phyloP scores from a whole-genome alignment of 2,329 filamentous ascomycete species.

The Fusarium mundagurra region DNA sequence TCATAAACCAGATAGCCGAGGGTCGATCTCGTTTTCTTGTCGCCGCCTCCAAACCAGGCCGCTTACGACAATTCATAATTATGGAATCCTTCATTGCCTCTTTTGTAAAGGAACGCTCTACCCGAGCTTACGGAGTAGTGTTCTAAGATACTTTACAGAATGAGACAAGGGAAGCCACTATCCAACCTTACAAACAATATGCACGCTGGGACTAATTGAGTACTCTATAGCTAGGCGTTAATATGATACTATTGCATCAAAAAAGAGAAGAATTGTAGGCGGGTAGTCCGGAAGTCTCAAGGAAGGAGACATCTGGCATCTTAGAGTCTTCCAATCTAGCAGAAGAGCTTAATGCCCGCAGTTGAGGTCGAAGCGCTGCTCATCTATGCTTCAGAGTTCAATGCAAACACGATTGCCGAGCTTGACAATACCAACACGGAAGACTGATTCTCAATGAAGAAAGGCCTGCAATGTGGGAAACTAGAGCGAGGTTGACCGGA shows the following conservation, averaged over 20 bases:
- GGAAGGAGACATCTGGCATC: neutral
- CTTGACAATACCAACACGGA: neutral
- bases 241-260: neutral
- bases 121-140: too few relatives aligned
- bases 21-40: neutral
- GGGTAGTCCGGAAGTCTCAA: fast-evolving
- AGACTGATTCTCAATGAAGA: neutral
- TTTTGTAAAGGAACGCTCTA: too few relatives aligned
- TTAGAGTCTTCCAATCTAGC: neutral
- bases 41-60: too few relatives aligned
- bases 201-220: neutral
- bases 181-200: neutral
- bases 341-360: neutral
- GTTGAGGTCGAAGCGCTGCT: neutral
- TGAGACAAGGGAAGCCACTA: neutral
- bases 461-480: too few relatives aligned
- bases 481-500: neutral
- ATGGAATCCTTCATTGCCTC: neutral
- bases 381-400: neutral
- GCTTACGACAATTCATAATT: fast-evolving
- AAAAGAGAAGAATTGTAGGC: too few relatives aligned
- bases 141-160: fast-evolving
- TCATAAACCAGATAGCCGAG: neutral
- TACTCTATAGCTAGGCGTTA: too few relatives aligned
- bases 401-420: too few relatives aligned